Conservation (phyloP, 768 basidiomycete genomes). For the Ramaria rubella region DNA sequence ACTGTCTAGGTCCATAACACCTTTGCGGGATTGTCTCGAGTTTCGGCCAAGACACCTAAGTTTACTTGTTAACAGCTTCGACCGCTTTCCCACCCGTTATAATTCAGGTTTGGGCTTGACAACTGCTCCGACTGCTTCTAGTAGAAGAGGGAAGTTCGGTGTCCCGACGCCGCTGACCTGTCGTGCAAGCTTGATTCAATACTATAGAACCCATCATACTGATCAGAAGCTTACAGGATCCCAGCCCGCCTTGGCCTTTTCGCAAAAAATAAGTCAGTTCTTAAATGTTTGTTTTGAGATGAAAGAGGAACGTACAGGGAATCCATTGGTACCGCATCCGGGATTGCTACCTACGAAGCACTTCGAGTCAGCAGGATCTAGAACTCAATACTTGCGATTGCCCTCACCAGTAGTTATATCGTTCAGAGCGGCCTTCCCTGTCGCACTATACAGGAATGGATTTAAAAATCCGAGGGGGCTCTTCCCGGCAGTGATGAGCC, state of each 20-base stretch:
- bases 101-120: too few relatives aligned
- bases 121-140: slow-evolving; percentile 9
- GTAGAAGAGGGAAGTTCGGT: slow-evolving; percentile 12
- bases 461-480: slow-evolving; percentile 30
- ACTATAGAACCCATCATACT: not conserved
- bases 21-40: too few relatives aligned
- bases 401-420: slow-evolving; percentile 24
- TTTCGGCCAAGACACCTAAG: too few relatives aligned
- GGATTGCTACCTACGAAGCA: slow-evolving; percentile 23
- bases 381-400: too few relatives aligned
- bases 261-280: slow-evolving; percentile 1
- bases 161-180: slow-evolving; percentile 16
- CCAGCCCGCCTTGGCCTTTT: too few relatives aligned
- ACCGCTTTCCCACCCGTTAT: too few relatives aligned
- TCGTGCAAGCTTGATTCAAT: not conserved
- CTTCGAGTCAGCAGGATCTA: not conserved
- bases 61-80: too few relatives aligned
- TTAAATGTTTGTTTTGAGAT: not conserved
- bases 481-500: slow-evolving; percentile 23
- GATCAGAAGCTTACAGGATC: slow-evolving; percentile 19
- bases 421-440: slow-evolving; percentile 18
- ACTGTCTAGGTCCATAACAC: too few relatives aligned
- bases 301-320: slow-evolving; percentile 15
- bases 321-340: slow-evolving; percentile 23
- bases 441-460: slow-evolving; percentile 29